phyloP scores from a whole-genome alignment of 441 rosid genomes.

The Breynia disticha region DNA sequence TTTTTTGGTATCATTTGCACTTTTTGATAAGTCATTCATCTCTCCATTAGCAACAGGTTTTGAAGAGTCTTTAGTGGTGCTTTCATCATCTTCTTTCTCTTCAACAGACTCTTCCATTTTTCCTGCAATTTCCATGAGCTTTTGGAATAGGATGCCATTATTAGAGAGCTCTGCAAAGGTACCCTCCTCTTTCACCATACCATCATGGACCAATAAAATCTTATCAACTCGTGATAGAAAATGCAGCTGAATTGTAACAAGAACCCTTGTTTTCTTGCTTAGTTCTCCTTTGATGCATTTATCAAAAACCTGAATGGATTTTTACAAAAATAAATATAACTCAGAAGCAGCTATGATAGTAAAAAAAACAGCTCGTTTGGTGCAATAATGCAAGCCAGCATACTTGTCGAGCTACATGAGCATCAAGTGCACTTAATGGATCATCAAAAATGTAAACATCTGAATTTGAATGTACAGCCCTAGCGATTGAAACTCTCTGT shows the following conservation, averaged over 20 bases:
- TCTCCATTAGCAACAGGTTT: slow-evolving; percentile 27
- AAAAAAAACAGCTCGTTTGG: too few species aligned
- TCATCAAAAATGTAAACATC: slow-evolving; percentile 95
- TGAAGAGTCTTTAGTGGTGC: slow-evolving; percentile 22
- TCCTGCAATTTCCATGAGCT: slow-evolving; percentile 94
- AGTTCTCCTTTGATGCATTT: slow-evolving; percentile 77
- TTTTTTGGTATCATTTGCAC: slow-evolving; percentile 29
- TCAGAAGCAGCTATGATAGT: not conserved
- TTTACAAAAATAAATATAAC: too few species aligned
- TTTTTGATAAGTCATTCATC: slow-evolving; percentile 23
- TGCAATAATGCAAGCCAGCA: too few species aligned
- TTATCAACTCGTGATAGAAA: slow-evolving; percentile 91
- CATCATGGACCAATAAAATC: slow-evolving; percentile 61
- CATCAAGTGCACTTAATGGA: slow-evolving; percentile 96
- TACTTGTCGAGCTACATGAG: slow-evolving; percentile 91
- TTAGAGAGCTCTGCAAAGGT: slow-evolving; percentile 76
- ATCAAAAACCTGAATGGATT: slow-evolving; percentile 77
- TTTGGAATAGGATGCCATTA: slow-evolving; percentile 63
- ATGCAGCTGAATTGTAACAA: slow-evolving; percentile 94
- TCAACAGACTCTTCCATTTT: slow-evolving; percentile 73
- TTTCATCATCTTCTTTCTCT: slow-evolving; percentile 10
- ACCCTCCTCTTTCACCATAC: slow-evolving; percentile 83
- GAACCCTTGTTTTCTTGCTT: slow-evolving; percentile 77
- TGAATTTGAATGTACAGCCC: slow-evolving; percentile 87
- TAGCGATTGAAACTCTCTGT: slow-evolving; percentile 97